Percentiles rank a stretch among this genome's conserved stretches.
Evolutionary conservation across 306 rosid species (phyloP).

Genomic region (Prunus fruticosa): DNA sequence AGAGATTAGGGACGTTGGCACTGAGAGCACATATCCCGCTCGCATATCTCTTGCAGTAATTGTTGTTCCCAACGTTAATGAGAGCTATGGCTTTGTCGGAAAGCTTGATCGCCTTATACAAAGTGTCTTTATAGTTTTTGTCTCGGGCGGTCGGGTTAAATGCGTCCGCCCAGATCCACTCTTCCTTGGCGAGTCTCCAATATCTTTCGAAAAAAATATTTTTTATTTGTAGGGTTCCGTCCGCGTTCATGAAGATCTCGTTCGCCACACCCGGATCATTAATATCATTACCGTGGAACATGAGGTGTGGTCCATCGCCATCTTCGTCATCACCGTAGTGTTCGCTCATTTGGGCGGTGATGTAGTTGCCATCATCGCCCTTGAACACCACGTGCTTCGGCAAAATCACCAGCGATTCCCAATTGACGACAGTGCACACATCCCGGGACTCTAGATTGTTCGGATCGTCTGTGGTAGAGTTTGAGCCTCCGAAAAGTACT

Average conservation of each 20-base stretch:
- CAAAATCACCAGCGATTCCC: conserved; percentile 15
- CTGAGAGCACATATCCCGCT: not conserved
- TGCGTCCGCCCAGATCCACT: conserved; percentile 11
- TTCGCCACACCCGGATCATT: not conserved
- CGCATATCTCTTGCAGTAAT: not conserved
- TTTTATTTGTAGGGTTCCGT: not conserved
- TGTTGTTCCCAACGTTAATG: conserved; percentile 2
- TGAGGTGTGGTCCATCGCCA: not conserved
- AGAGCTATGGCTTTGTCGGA: not conserved
- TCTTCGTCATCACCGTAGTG: not conserved
- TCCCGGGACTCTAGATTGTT: not conserved
- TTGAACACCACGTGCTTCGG: conserved; percentile 22
- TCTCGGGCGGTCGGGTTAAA: not conserved
- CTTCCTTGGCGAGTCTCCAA: not conserved
- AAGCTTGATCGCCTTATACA: conserved; percentile 1
- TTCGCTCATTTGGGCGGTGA: not conserved
- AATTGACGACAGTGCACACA: conserved; percentile 4
- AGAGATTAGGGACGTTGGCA: not conserved
- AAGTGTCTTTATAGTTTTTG: not conserved
- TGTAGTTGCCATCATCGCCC: not conserved
- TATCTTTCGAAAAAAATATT: not conserved
- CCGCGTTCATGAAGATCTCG: not conserved
- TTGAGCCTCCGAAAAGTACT: not conserved
- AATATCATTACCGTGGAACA: not conserved
- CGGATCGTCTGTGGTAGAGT: not conserved